Evolutionary conservation across 352 stramenopile genomes (phyloP).

Genomic region (Globisporangium iwayamae): DNA sequence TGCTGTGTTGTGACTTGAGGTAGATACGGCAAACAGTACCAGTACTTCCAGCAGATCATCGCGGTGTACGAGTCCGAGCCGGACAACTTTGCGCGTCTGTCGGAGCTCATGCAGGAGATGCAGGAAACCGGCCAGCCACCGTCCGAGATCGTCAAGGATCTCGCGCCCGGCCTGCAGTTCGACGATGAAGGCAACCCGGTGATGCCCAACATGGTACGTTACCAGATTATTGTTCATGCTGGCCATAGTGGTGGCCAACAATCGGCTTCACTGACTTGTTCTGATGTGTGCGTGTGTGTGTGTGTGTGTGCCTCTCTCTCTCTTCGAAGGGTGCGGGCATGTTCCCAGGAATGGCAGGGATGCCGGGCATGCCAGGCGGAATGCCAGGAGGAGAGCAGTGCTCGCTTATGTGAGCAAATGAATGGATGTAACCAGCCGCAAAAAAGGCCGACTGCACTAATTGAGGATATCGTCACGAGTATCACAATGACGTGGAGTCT

Average conservation of each 20-base stretch:
- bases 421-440: too few relatives aligned
- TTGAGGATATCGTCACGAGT: background rate
- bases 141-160: constrained; percentile 97
- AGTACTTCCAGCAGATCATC: constrained; percentile 97
- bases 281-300: background rate
- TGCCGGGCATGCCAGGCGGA: constrained; percentile 64
- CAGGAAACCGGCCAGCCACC: constrained; percentile 93
- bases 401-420: constrained; percentile 51
- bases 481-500: background rate
- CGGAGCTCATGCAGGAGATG: constrained; percentile 97
- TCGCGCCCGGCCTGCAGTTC: constrained; percentile 84
- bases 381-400: constrained; percentile 71
- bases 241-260: background rate
- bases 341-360: constrained; percentile 81
- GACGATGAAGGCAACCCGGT: constrained; percentile 94
- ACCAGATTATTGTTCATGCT: background rate
- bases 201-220: constrained; percentile 90
- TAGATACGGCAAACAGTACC: constrained; percentile 95
- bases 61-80: constrained; percentile 96
- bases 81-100: constrained; percentile 93
- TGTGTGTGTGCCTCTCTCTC: too few relatives aligned
- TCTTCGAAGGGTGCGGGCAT: constrained; percentile 52
- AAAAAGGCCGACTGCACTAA: background rate
- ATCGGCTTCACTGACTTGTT: constrained; percentile 4
- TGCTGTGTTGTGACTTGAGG: background rate